A percentile compares a stretch with the other conserved stretches of the same genome.
phyloP scores from a whole-genome alignment of 2,329 filamentous ascomycete species.

The Verticillium alfalfae region DNA sequence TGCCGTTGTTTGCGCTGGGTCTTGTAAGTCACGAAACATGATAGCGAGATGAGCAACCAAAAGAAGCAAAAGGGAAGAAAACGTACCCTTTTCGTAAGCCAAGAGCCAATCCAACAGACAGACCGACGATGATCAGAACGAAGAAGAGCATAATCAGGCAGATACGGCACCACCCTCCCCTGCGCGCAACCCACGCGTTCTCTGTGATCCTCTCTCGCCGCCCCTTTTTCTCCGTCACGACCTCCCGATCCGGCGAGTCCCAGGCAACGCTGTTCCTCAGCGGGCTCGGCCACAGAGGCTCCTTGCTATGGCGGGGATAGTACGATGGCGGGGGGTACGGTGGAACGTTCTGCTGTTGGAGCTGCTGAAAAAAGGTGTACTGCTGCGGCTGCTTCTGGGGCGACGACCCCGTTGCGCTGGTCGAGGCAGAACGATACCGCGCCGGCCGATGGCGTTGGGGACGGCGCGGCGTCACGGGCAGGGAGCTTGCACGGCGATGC shows the following conservation, averaged over 20 bases:
- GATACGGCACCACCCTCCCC: constrained; percentile 27
- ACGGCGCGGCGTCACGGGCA: background rate
- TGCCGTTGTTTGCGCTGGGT: constrained; percentile 3
- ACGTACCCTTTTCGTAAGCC: constrained; percentile 30
- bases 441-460: background rate
- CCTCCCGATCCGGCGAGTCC: background rate
- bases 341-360: constrained; percentile 1
- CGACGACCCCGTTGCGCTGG: background rate
- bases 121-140: constrained; percentile 24
- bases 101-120: constrained; percentile 33
- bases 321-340: constrained; percentile 9
- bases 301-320: constrained; percentile 8
- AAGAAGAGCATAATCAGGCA: constrained; percentile 20
- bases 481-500: background rate
- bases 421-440: background rate
- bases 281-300: background rate
- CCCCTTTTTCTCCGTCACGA: background rate
- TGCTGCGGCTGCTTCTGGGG: background rate
- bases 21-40: constrained; percentile 2
- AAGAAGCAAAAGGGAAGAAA: background rate
- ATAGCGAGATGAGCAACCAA: background rate
- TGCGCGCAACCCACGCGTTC: constrained; percentile 12
- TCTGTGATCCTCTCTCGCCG: constrained; percentile 4
- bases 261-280: background rate
- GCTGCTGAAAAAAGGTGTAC: background rate